Evolutionary conservation across 805 yeast genomes (phyloP), one percentile per base, ranked within the genome.

Genomic region (Geotrichum ghanense): DNA sequence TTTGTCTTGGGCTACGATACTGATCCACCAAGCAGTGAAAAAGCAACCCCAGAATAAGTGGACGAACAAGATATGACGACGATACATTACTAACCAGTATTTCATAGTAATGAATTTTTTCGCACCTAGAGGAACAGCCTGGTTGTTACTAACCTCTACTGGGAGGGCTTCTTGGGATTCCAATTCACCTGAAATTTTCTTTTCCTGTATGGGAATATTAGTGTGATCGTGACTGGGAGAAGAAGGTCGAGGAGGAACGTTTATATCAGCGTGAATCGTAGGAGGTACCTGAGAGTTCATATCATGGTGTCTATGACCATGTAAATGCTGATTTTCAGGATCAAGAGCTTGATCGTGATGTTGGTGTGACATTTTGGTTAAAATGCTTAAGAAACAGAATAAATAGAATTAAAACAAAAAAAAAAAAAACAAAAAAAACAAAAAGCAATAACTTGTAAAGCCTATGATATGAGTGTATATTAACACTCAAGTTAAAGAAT

Each of bases 11-110:
- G 71, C 72, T 23, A 76, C 45, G 48, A 76, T 74, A 14, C 77
- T 69, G 41, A 76, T 56, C 81, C 81, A 76, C 76, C 76, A 73
- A 6, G 73, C 62, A 14, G 78, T 72, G 63, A 73, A 72, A 49
- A 73, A 58, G 51, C 59, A 24, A 48, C 71, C 62, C 50, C 56
- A 44, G 55, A 63, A 52, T 5, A 64, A 42, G 45, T 54, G 60
- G 20, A 56, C n/a, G 3, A 53, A 52, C 64, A 63, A 61, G 22
- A 50, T 52, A 47, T 57, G 31, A 6, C 21, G 19, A 7, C n/a
- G 19, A 17, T 39, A 39, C 25, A 19, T 20, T 47, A 17, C n/a
- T 39, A 9, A 17, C 37, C 20, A 45, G 22, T 26, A 22, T 12
- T 45, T 31, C 17, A 48, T 45, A 23, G 45, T 46, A 27, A 45